Evolutionary conservation across 108 stramenopile genomes (phyloP).

Genomic region (Pseudonitzschia delicatissima): DNA sequence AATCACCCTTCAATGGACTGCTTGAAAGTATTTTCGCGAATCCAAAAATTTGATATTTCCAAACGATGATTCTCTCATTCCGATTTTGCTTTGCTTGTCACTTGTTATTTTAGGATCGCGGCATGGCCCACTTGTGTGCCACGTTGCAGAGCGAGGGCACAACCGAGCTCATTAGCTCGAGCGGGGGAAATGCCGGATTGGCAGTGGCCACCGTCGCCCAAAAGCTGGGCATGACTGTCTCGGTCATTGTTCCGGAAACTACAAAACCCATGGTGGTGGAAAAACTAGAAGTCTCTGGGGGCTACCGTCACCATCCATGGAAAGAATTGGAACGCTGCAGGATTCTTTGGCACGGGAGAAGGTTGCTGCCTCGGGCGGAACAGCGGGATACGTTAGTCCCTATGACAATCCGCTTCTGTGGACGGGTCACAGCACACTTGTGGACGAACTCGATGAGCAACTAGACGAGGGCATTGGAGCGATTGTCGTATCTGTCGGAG

Average conservation of each 20-base stretch:
- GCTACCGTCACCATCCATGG: conserved; percentile 84
- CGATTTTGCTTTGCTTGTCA: background rate
- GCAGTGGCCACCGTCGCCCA: conserved; percentile 75
- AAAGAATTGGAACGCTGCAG: conserved; percentile 88
- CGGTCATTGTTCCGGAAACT: conserved; percentile 82
- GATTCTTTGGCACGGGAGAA: conserved; percentile 61
- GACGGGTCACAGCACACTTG: conserved; percentile 86
- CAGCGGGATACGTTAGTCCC: conserved; percentile 62
- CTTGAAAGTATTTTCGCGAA: too few species aligned
- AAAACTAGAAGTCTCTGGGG: conserved; percentile 68
- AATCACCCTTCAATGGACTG: too few species aligned
- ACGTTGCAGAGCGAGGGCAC: conserved; percentile 40
- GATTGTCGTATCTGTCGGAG: conserved; percentile 83
- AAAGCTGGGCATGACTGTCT: conserved; percentile 53
- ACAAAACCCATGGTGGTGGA: conserved; percentile 81
- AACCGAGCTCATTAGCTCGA: conserved; percentile 51
- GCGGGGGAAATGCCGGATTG: conserved; percentile 80
- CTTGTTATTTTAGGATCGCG: conserved; percentile 40
- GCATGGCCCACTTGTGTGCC: conserved; percentile 75
- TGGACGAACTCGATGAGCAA: conserved; percentile 78
- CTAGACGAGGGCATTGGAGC: conserved; percentile 52
- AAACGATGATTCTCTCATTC: too few species aligned
- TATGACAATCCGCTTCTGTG: conserved; percentile 87
- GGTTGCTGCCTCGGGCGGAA: conserved; percentile 34
- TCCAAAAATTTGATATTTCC: too few species aligned